phyloP scores from a whole-genome alignment of 2,329 filamentous ascomycete genomes.

The Fusarium incarnatum region DNA sequence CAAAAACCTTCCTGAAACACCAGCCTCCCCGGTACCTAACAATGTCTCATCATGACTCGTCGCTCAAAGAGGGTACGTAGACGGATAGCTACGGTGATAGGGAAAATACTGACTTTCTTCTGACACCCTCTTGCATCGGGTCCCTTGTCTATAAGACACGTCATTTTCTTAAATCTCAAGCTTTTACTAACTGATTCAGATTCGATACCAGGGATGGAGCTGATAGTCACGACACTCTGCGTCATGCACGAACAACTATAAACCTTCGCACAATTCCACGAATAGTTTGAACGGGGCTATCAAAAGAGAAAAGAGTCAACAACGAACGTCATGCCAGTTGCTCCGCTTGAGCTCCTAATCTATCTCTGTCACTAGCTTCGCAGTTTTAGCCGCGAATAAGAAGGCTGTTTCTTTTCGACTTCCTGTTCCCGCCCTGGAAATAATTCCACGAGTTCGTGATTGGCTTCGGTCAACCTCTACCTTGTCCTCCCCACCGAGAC shows the following conservation, averaged over 20 bases:
- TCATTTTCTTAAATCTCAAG: slow-evolving; percentile 37
- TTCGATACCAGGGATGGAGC: slow-evolving; percentile 27
- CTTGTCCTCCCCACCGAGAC: slow-evolving; percentile 36
- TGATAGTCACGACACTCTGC: slow-evolving; percentile 29
- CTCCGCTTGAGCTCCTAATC: slow-evolving; percentile 28
- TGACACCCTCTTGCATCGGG: slow-evolving; percentile 22
- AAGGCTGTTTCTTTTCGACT: slow-evolving; percentile 16
- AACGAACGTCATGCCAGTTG: slow-evolving; percentile 33
- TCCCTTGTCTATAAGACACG: slow-evolving; percentile 38
- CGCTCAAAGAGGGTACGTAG: neutral
- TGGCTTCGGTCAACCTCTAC: slow-evolving; percentile 29
- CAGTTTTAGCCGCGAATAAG: slow-evolving; percentile 28
- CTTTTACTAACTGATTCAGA: slow-evolving; percentile 36
- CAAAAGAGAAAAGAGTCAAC: slow-evolving; percentile 38
- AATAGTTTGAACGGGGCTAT: slow-evolving; percentile 1
- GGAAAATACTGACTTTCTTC: slow-evolving; percentile 4
- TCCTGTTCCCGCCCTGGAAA: slow-evolving; percentile 21
- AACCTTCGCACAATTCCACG: slow-evolving; percentile 12
- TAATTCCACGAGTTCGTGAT: slow-evolving; percentile 32
- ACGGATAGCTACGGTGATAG: neutral
- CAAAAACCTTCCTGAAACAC: slow-evolving; percentile 35
- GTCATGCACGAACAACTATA: slow-evolving; percentile 20
- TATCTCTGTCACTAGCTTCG: slow-evolving; percentile 27
- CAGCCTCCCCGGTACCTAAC: slow-evolving; percentile 17
- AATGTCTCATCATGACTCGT: slow-evolving; percentile 37